A percentile compares a stretch with the other conserved stretches of the same genome.
Conservation (phyloP, 2,329 filamentous ascomycete species). For the Pezizomycotina sp. region DNA sequence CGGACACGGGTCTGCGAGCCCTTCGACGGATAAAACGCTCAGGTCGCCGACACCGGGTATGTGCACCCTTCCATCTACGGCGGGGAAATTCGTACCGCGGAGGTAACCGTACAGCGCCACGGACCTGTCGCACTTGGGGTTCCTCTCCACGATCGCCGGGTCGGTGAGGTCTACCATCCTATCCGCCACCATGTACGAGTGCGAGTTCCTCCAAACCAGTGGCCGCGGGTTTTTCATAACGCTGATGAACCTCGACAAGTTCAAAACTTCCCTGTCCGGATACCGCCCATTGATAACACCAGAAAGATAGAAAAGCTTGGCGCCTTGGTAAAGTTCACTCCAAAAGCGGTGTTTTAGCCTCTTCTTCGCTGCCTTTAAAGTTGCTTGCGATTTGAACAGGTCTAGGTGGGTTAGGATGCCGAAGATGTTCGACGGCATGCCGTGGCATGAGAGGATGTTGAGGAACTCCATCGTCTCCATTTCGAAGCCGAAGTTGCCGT, state of each 20-base stretch:
- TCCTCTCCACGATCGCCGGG: constrained; percentile 73
- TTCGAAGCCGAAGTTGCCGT: constrained; percentile 96
- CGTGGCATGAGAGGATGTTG: constrained; percentile 79
- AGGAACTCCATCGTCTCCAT: constrained; percentile 99
- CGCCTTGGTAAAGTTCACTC: constrained; percentile 92
- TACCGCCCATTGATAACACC: constrained; percentile 95
- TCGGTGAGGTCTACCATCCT: constrained; percentile 91
- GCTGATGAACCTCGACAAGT: constrained; percentile 81
- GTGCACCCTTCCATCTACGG: constrained; percentile 71
- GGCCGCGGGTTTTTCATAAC: constrained; percentile 98
- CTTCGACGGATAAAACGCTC: constrained; percentile 66
- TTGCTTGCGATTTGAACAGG: constrained; percentile 83
- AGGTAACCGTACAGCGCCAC: constrained; percentile 87
- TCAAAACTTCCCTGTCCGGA: constrained; percentile 90
- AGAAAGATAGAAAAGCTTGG: constrained; percentile 90
- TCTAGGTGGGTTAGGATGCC: constrained; percentile 93
- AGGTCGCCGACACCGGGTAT: constrained; percentile 85
- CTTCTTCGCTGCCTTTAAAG: constrained; percentile 87
- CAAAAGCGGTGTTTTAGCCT: constrained; percentile 87
- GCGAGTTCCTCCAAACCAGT: constrained; percentile 89
- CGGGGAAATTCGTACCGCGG: constrained; percentile 82
- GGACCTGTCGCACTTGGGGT: constrained; percentile 77
- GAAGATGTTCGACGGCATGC: constrained; percentile 98
- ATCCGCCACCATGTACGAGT: constrained; percentile 86
- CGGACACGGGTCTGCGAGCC: constrained; percentile 82